Base-by-base conservation (phyloP, 1,139 yeast species). In the Pichia sp. region DNA sequence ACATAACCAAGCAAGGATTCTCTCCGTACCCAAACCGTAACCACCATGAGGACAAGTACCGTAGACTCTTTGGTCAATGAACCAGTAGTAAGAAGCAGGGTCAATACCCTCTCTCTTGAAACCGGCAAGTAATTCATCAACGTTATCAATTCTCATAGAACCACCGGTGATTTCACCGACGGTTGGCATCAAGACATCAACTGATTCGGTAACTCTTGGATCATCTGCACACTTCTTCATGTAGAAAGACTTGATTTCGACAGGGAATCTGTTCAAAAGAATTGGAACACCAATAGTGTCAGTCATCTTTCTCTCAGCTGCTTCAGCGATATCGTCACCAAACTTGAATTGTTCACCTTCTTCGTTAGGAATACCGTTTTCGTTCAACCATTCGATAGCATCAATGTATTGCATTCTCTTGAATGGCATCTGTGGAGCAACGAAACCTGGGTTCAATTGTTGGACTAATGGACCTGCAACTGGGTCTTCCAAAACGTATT, bases 31-130 rank as follows among this genome's bases (percentile, higher is more conserved):
- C 49, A 91, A 66, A 55, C 99, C 99, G 66, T 91, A 91, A 49
- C 99, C 99, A 62, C 99, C 99, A 59, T 91, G 98, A 33, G 96
- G 96, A 65, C 86, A 85, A 19, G 97, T 81, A 61, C 99, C 99
- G 64, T 93, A 88, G 65, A 82, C 82, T 66, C 98, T 80, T 67
- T 82, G 93, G 61, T 91, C 98, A 45, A 78, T 75, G 66, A 85
- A 91, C 97, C 97, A 91, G 70, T 91, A 88, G 73, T 91, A 91
- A 21, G 80, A 68, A 21, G 67, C 69, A 41, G 86, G 73, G 57
- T 79, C 80, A 54, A 91, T 84, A 38, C 79, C 78, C 67, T 91
- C 98, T 63, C 96, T 84, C 67, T 80, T 78, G 71, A 88, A 82
- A 38, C 96, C 96, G 36, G 77, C 94, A 54, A 83, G 60, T 52